A percentile compares a stretch with the other conserved stretches of the same genome.
Conservation (phyloP, 148 eudicot species). For the Vaccinium macrocarpon region DNA sequence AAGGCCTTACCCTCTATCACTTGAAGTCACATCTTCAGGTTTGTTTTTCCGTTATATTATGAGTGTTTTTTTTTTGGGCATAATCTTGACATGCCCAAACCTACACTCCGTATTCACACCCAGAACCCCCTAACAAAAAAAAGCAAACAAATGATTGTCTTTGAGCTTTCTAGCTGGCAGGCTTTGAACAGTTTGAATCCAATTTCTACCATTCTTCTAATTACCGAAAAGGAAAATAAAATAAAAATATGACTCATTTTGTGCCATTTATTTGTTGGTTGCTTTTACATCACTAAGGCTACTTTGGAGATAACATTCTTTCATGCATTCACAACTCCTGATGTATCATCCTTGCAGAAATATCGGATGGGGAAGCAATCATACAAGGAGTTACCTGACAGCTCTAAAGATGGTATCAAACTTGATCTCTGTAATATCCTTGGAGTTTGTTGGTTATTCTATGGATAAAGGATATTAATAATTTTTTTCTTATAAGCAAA, state of each 20-base stretch:
- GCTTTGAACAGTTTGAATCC: not conserved
- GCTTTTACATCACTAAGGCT: not conserved
- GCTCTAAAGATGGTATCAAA: slow-evolving; percentile 37
- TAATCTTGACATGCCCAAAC: not conserved
- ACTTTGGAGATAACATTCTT: not conserved
- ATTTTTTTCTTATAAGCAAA: not conserved
- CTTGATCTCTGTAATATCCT: not conserved
- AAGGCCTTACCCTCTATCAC: slow-evolving; percentile 83
- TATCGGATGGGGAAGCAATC: slow-evolving; percentile 48
- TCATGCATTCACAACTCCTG: not conserved
- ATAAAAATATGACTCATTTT: not conserved
- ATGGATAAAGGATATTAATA: not conserved
- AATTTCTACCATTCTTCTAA: not conserved
- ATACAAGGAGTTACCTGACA: slow-evolving; percentile 37
- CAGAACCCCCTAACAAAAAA: not conserved
- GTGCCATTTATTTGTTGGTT: not conserved
- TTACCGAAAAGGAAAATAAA: not conserved
- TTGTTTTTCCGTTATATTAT: slow-evolving; percentile 11
- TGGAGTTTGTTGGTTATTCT: not conserved
- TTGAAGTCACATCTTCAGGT: slow-evolving; percentile 83
- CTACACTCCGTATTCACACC: not conserved
- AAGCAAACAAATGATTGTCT: not conserved
- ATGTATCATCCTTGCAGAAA: slow-evolving; percentile 31
- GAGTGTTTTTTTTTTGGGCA: not conserved
- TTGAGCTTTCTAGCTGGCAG: slow-evolving; percentile 6